Evolutionary conservation across 768 basidiomycete genomes (phyloP), one percentile per base, ranked within the genome.

Genomic region (Naganishia randhawae): DNA sequence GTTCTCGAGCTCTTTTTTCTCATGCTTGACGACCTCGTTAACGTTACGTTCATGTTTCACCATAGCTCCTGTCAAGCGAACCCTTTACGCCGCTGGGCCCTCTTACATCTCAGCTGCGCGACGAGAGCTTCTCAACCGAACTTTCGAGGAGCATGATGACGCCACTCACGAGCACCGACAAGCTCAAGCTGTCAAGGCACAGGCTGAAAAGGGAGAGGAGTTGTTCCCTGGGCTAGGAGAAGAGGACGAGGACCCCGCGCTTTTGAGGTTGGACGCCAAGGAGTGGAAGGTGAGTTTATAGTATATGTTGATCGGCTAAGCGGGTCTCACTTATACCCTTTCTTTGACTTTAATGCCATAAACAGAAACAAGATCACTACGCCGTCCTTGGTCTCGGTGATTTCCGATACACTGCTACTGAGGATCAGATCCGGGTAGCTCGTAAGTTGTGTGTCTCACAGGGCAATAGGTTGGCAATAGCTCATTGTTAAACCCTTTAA

Each of bases 361-460:
- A 29, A 25, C 73, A 93, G 90, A 93, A 95, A 86, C 96, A 98
- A 86, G 95, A 99, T 78, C 91, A 97, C 78, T 99, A 99, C 77
- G 90, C 90, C 66, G 92, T 99, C 45, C 88, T 99, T 63, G 96
- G 96, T 72, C 85, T 99, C 10, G 93, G 92, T 42, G 88, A 89
- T 76, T 84, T 96, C 67, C 85, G 96, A 69, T 90, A 89, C 84
- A 85, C 84, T 71, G 94, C 96, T 13, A 90, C 85, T 27, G 84
- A 88, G 22, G 94, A 87, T 67, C 96, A 99, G 78, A 99, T 99
- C 79, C 94, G 92, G 80, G 86, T 95, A 75, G 91, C 96, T 71
- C 93, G 94, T 96, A 61, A n/a, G 50, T 66, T n/a, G 9, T 35
- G 39, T 27, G 37, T 10, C 37, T n/a, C 25, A 5, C 2, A 29